Base-by-base conservation (phyloP, 2,329 filamentous ascomycete genomes). In the Verticillium klebahnii region DNA sequence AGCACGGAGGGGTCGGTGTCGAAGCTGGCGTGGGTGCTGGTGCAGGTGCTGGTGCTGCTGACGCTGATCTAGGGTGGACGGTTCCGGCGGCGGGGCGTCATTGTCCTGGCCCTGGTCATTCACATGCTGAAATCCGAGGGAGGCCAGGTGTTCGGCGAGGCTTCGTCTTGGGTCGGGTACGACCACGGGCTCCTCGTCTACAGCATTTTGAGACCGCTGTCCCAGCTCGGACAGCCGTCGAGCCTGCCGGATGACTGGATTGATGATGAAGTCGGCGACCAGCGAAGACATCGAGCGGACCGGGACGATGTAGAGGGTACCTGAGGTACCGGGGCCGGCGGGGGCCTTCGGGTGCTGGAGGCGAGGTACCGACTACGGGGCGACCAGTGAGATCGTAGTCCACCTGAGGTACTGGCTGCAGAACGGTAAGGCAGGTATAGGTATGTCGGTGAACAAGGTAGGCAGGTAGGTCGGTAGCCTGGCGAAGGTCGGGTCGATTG, bases 201-300 rank as follows among this genome's bases (percentile, higher is more conserved):
- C n/a, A 11, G 45, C 19, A 12, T 50, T 50, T n/a, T n/a, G 37
- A 40, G 12, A 8, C 19, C 45, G 45, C 19, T 50, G 45, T 50
- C 17, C 45, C n/a, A 50, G 78, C 68, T 80, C 78, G 57, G 87
- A 88, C 70, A 89, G 84, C 65, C 85, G 84, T 65, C 85, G 84
- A 69, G 86, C 86, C 74, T 89, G 86, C 72, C 86, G 84, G 67
- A 89, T 75, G 69, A 89, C 85, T 62, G 87, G 86, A 65, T 87
- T 87, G 73, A 89, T 86, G 68, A 89, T 76, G 71, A 87, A 88
- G 64, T 88, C 84, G 69, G 85, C 83, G 60, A 89, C 85, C 69
- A 88, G 77, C 67, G 82, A 86, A 73, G 83, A 81, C 86, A 89
- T 89, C 70, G 68, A 60, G 61, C 50, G 40, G 67, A 64, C 62